Conservation (phyloP, 495 filamentous ascomycete species). For the Daldinia childiae region DNA sequence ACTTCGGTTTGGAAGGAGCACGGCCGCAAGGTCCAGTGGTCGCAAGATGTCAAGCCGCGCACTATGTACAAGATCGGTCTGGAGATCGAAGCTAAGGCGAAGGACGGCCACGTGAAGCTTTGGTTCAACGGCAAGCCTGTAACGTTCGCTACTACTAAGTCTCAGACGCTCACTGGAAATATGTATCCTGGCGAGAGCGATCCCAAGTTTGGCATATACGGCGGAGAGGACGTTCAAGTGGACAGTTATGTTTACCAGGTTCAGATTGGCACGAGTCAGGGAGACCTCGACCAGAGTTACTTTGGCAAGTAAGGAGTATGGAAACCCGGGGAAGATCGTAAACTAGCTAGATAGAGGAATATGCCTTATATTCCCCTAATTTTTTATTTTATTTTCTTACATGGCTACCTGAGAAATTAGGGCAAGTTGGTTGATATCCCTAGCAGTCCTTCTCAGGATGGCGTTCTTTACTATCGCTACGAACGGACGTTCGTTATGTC, state of each 20-base stretch:
- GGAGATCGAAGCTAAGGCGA: conserved; percentile 27
- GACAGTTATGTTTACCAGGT: conserved; percentile 37
- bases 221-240: conserved; percentile 22
- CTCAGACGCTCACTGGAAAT: conserved; percentile 29
- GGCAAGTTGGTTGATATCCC: background rate
- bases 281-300: conserved; percentile 30
- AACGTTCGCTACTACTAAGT: conserved; percentile 30
- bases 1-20: conserved; percentile 24
- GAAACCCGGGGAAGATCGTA: background rate
- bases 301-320: conserved; percentile 20
- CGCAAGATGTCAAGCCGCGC: conserved; percentile 19
- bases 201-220: conserved; percentile 37
- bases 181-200: conserved; percentile 29
- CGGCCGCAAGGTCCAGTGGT: conserved; percentile 30
- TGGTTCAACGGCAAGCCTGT: conserved; percentile 36
- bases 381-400: background rate
- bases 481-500: background rate
- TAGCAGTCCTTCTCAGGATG: background rate
- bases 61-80: conserved; percentile 31
- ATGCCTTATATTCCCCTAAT: background rate
- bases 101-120: conserved; percentile 30
- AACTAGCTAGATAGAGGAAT: too few relatives aligned
- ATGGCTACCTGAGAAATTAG: background rate
- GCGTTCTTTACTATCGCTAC: background rate
- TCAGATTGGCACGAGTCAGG: conserved; percentile 32